Percentiles rank a stretch among this genome's conserved stretches.
These are phyloP conservation scores for Albizia julibrissin DNA, from an alignment of 306 rosid genomes.

Conservation along the genomic window DNA sequence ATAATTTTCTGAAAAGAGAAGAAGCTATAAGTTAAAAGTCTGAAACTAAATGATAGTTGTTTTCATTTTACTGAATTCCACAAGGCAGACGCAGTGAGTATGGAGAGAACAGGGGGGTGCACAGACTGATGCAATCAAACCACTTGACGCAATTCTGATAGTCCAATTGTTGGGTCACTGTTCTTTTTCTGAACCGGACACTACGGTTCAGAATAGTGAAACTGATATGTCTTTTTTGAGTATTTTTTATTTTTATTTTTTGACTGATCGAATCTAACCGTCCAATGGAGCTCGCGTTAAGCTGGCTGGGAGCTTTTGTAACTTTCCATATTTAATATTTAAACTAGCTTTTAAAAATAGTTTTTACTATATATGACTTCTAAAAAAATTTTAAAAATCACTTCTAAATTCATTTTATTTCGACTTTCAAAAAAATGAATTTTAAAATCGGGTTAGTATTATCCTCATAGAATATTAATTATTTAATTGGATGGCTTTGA, in stretches of 20 bases:
- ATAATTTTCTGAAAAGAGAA: slow-evolving; percentile 11
- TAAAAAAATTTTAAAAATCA: no score
- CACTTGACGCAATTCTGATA: slow-evolving; percentile 40
- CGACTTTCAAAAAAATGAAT: no score
- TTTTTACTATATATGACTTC: no score
- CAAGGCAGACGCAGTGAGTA: slow-evolving; percentile 18
- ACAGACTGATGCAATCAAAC: slow-evolving; percentile 32
- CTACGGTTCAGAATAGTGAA: slow-evolving; percentile 50
- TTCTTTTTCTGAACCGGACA: slow-evolving; percentile 56
- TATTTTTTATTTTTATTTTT: not conserved
- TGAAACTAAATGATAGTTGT: slow-evolving; percentile 13
- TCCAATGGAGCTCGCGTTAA: slow-evolving; percentile 29
- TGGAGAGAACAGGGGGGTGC: not conserved
- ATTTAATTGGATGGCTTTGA: not conserved
- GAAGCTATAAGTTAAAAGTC: slow-evolving; percentile 34
- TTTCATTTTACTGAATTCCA: slow-evolving; percentile 37
- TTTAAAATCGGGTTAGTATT: no score
- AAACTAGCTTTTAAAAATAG: no score
- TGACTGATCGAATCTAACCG: slow-evolving; percentile 42
- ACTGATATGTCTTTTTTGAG: slow-evolving; percentile 38
- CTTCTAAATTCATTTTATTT: no score
- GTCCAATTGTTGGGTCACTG: slow-evolving; percentile 56
- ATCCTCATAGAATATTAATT: not conserved
- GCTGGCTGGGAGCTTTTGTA: not conserved
- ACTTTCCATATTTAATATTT: no score